Percentiles rank a stretch among this genome's conserved stretches.
Evolutionary conservation across 1,139 yeast species (phyloP).

Genomic region (Saccharomycopsis hybrid): DNA sequence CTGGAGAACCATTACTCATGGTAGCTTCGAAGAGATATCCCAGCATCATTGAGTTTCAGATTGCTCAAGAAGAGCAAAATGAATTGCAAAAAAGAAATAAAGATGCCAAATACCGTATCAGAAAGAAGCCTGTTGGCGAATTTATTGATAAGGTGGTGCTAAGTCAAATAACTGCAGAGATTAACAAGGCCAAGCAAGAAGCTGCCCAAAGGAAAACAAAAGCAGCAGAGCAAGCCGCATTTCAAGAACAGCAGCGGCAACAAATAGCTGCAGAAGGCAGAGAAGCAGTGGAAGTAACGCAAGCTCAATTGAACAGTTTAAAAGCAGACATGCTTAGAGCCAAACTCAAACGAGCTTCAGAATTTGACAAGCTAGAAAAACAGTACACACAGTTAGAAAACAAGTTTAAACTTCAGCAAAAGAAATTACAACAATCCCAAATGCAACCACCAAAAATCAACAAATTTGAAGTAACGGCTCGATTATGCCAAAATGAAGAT

Average conservation of each 20-base stretch:
- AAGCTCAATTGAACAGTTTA: not conserved
- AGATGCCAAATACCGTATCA: conserved; percentile 17
- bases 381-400: conserved; percentile 25
- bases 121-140: conserved; percentile 15
- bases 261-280: not conserved
- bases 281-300: not conserved
- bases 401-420: not conserved
- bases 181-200: conserved; percentile 34
- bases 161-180: conserved; percentile 32
- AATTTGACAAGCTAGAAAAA: conserved; percentile 27
- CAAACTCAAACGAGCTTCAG: conserved; percentile 23
- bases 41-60: conserved; percentile 5
- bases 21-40: conserved; percentile 5
- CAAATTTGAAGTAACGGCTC: too few relatives aligned
- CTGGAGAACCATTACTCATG: not conserved
- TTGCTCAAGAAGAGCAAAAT: conserved; percentile 11
- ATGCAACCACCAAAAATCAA: not conserved
- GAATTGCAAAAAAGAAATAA: conserved; percentile 9
- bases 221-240: too few relatives aligned
- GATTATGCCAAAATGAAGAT: conserved; percentile 21
- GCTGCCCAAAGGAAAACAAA: conserved; percentile 25
- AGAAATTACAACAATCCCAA: too few relatives aligned
- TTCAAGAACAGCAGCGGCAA: not conserved
- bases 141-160: conserved; percentile 23
- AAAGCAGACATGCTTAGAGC: conserved; percentile 6